Base-by-base conservation (phyloP, 441 rosid species). In the Aquilaria agallochum region DNA sequence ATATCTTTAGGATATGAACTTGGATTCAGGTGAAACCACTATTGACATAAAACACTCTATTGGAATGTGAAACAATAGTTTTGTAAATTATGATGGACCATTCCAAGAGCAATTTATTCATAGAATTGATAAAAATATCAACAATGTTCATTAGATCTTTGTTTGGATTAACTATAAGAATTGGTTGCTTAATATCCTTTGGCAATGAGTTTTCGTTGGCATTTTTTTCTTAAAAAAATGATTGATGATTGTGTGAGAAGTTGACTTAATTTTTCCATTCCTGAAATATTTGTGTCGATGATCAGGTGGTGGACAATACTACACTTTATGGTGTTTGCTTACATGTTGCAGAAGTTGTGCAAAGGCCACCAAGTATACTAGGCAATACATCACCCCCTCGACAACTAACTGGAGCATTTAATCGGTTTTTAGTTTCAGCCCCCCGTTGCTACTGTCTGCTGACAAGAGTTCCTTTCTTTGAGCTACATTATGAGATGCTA, bases 361-460 rank as follows among this genome's bases (percentile, higher is more conserved):
- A 91, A 74, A 83, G 97, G 72, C 88, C 90, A 49, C 97, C 90
- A 65, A 87, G 92, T 67, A 78, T 91, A 27, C 67, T 81, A 63
- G 84, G 88, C 72, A 72, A 72, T 66, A 71, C 78, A 14, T 80
- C 90, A 42, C 85, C 90, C 48, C 69, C 79, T 72, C 71, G 66
- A 52, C 73, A 55, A 40, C 76, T 87, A 68, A 64, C 83, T 60
- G 85, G 81, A 67, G 82, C 76, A 67, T 74, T 83, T 73, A 75
- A 83, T 69, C 90, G 84, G 59, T 88, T 78, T 89, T 74, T 91
- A 73, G 87, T 91, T 77, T 85, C 97, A 66, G 97, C 96, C 5
- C 97, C 92, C 76, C 97, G 97, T 56, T 91, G 97, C 77, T 91
- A 91, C 70, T 91, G 97, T 73, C 40, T 91, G 80, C 78, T 91